These are phyloP conservation scores for Tillandsia fasciculata DNA, from an alignment of 176 grass and related monocot species.

Conservation along the genomic window DNA sequence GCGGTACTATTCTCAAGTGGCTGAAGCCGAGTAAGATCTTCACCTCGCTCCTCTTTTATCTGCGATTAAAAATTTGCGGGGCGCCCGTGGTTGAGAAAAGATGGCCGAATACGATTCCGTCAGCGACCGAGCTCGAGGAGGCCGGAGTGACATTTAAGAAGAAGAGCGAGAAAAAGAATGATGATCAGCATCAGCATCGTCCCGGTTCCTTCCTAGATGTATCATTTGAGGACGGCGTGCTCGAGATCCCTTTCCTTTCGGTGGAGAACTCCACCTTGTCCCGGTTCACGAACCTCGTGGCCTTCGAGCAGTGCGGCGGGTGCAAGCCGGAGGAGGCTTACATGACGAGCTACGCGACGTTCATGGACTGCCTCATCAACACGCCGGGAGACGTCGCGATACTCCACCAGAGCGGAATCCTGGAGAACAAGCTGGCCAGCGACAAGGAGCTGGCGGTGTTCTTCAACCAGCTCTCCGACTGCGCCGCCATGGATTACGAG, in stretches of 20 bases:
- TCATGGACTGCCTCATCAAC: background rate
- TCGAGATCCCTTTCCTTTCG: slow-evolving; percentile 36
- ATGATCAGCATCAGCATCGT: background rate
- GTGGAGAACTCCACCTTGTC: slow-evolving; percentile 21
- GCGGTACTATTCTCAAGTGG: background rate
- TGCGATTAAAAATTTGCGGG: slow-evolving; percentile 8
- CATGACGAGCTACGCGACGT: slow-evolving; percentile 12
- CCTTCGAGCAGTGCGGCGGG: slow-evolving; percentile 27
- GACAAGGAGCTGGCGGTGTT: slow-evolving; percentile 10
- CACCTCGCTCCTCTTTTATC: background rate
- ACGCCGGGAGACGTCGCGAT: background rate
- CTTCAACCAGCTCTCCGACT: slow-evolving; percentile 1
- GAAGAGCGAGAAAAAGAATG: background rate
- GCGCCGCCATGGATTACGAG: background rate
- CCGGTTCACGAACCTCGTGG: slow-evolving; percentile 18
- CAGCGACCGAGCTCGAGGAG: slow-evolving; percentile 21
- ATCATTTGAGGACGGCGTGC: background rate
- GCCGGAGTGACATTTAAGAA: slow-evolving; percentile 21
- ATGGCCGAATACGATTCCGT: slow-evolving; percentile 13
- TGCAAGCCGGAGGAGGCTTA: background rate
- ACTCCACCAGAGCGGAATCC: slow-evolving; percentile 4
- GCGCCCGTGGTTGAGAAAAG: background rate
- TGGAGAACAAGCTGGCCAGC: slow-evolving; percentile 7
- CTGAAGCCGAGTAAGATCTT: too few species aligned
- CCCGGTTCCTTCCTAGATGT: slow-evolving; percentile 17